These are phyloP conservation scores for Cladobotryum mycophilum DNA, from an alignment of 2,329 filamentous ascomycete genomes.

Conservation along the genomic window DNA sequence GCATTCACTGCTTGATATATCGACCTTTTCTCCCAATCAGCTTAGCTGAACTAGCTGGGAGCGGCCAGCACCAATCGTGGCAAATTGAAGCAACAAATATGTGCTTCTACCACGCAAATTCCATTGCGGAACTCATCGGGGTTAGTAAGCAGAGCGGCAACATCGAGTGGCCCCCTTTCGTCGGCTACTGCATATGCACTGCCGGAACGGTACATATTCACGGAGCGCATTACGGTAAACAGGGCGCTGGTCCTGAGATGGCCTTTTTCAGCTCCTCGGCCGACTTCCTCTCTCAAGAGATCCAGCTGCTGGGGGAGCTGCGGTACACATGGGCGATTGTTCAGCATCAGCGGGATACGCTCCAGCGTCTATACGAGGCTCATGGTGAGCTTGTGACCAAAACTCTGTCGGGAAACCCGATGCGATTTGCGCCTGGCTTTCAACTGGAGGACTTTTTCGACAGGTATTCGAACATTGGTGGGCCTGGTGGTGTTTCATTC, in stretches of 20 bases:
- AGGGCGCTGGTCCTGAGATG: conserved; percentile 42
- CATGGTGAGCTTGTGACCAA: conserved; percentile 70
- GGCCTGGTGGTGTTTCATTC: conserved; percentile 52
- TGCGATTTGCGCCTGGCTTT: conserved; percentile 72
- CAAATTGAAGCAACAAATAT: conserved; percentile 86
- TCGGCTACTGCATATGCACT: conserved; percentile 80
- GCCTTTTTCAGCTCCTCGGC: conserved; percentile 57
- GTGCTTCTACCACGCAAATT: conserved; percentile 81
- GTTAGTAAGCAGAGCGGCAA: conserved; percentile 67
- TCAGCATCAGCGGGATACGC: conserved; percentile 71
- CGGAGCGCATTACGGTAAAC: conserved; percentile 68
- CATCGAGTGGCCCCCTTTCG: conserved; percentile 80
- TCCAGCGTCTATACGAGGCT: conserved; percentile 72
- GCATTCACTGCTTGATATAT: conserved; percentile 82
- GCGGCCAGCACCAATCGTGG: conserved; percentile 83
- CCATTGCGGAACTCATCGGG: conserved; percentile 76
- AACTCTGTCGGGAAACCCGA: conserved; percentile 55
- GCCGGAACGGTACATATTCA: conserved; percentile 86
- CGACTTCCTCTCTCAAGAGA: conserved; percentile 69
- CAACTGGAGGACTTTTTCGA: conserved; percentile 86
- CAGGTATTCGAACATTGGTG: conserved; percentile 57
- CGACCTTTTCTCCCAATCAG: conserved; percentile 82
- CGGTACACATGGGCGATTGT: conserved; percentile 70
- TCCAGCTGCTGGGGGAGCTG: conserved; percentile 72
- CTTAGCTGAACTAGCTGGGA: conserved; percentile 70